Base-by-base conservation (phyloP, 352 stramenopile genomes). In the Phytophthora nicotianae region DNA sequence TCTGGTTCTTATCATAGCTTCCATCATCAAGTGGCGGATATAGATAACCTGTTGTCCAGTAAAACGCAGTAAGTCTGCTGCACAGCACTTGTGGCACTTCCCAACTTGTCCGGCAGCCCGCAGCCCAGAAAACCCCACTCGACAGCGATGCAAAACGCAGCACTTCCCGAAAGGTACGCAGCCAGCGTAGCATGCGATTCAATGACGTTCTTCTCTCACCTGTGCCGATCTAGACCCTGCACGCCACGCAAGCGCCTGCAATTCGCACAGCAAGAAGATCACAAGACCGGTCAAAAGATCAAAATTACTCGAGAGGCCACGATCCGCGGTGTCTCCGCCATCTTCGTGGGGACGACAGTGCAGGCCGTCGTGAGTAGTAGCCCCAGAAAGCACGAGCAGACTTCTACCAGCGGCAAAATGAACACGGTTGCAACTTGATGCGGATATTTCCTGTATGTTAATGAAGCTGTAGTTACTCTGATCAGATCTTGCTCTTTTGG, bases 161-260 rank as follows among this genome's bases (percentile, higher is more conserved):
- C 32, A 38, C 32, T 38, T n/a, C 32, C 32, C 13, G 32, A 38
- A 16, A 38, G 32, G 32, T 38, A 38, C 13, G 2, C 32, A 38
- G 32, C 32, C 32, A 38, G 32, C 32, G 13, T 38, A 5, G 11
- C 29, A 14, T 35, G 29, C 29, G 26, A 32, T 32, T 32, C 26
- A 35, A 8, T 1, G 29, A 11, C 29, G 4, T 7, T 35, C 29
- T 35, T 35, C 10, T 35, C 29, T 35, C 13, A 35, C 29, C 40
- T 2, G 17, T 42, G 8, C 11, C 20, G 27, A n/a, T 35, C 3
- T 16, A 91, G 80, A 46, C 78, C 80, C 1, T 91, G 80, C 63
- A 91, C 76, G 13, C 80, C 80, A 11, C 72, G 76, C 21, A 89
- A 90, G 73, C 82, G 77, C 6, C 65, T 91, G 17, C 74, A 86